Evolutionary conservation across 305 asterid genomes (phyloP).

Genomic region (Solanum hybrid): DNA sequence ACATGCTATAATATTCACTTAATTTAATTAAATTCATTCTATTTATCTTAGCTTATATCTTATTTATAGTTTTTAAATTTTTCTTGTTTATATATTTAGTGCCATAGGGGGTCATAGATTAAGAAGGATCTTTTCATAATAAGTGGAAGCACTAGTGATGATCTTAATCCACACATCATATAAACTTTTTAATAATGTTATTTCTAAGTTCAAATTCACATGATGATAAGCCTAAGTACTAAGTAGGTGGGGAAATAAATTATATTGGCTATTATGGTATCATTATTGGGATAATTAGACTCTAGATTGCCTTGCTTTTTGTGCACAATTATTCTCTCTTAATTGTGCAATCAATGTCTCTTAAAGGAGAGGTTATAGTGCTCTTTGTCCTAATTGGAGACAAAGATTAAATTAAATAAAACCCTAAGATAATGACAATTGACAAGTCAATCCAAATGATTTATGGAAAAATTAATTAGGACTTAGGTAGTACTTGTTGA

Average conservation of each 20-base stretch:
- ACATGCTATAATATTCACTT: neutral
- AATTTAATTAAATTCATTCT: neutral
- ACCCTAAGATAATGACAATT: neutral
- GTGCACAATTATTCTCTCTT: conserved; percentile 12
- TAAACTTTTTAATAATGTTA: neutral
- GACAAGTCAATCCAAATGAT: neutral
- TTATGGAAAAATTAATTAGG: neutral
- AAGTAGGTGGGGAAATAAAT: neutral
- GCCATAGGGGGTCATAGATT: neutral
- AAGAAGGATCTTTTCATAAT: neutral
- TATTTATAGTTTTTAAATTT: neutral
- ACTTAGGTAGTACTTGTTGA: neutral
- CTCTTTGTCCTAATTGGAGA: neutral
- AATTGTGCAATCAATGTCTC: conserved; percentile 2
- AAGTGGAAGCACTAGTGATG: neutral
- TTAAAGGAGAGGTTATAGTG: neutral
- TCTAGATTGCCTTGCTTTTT: conserved; percentile 12
- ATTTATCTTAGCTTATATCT: neutral
- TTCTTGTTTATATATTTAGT: neutral
- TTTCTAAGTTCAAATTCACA: neutral
- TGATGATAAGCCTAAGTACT: neutral
- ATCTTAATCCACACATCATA: neutral
- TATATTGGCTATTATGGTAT: neutral
- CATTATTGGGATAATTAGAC: neutral
- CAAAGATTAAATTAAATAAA: neutral